A percentile compares a stretch with the other conserved stretches of the same genome.
phyloP scores from a whole-genome alignment of 306 rosid genomes.

The Vigna radiata region DNA sequence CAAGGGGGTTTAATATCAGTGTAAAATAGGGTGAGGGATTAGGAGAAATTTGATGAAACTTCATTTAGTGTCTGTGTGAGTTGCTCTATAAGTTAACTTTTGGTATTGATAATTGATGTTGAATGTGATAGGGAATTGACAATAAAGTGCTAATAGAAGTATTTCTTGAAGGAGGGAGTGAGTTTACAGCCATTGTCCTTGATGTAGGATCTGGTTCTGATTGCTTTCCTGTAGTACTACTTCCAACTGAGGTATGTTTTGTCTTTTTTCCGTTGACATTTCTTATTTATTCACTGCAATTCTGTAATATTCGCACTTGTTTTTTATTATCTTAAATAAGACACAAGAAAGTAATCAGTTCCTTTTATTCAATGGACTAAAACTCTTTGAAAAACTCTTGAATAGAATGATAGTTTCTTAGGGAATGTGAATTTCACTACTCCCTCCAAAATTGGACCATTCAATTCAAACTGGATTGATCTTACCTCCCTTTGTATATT shows the following conservation, averaged over 20 bases:
- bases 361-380: constrained; percentile 21
- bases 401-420: background rate
- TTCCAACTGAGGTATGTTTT: constrained; percentile 84
- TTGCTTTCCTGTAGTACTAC: constrained; percentile 79
- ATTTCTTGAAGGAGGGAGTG: constrained; percentile 96
- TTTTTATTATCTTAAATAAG: constrained; percentile 9
- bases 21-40: no score
- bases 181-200: constrained; percentile 94
- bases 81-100: constrained; percentile 19
- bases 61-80: no score
- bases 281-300: constrained; percentile 42
- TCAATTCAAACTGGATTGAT: constrained; percentile 15
- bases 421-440: constrained; percentile 12
- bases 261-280: constrained; percentile 11
- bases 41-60: no score
- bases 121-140: constrained; percentile 76
- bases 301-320: constrained; percentile 16
- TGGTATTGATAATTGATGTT: constrained; percentile 34
- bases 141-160: constrained; percentile 82
- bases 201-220: constrained; percentile 86
- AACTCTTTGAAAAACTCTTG: background rate
- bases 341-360: constrained; percentile 11
- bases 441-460: constrained; percentile 1
- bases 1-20: no score
- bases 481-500: background rate